A percentile compares a stretch with the other conserved stretches of the same genome.
phyloP scores from a whole-genome alignment of 148 eudicot genomes.

The Nepenthes mirabilis region DNA sequence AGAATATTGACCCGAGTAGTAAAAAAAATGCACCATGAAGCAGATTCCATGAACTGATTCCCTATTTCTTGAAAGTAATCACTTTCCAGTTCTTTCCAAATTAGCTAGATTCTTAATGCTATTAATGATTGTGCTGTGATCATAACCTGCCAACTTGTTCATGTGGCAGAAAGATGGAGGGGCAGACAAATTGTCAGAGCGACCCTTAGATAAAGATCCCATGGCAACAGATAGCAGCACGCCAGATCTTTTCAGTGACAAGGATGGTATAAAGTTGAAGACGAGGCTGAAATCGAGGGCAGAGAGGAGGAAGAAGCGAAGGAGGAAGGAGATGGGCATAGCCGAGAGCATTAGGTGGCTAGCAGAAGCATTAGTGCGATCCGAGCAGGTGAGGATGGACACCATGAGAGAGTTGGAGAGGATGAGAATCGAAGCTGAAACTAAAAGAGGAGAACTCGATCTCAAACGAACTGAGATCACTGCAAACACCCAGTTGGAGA shows the following conservation, averaged over 20 bases:
- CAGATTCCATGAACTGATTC: too few relatives aligned
- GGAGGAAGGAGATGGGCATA: conserved; percentile 27
- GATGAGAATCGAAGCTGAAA: conserved; percentile 75
- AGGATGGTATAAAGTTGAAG: conserved; percentile 20
- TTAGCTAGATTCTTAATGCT: too few relatives aligned
- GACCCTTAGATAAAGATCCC: conserved; percentile 27
- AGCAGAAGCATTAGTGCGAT: conserved; percentile 56
- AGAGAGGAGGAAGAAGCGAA: conserved; percentile 22
- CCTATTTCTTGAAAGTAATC: too few relatives aligned
- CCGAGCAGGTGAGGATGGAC: conserved; percentile 64
- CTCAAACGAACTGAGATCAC: conserved; percentile 73
- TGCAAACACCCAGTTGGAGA: conserved; percentile 80
- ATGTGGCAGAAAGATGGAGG: conserved; percentile 26
- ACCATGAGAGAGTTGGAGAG: conserved; percentile 69
- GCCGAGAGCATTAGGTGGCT: conserved; percentile 70
- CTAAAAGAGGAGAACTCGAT: conserved; percentile 70
- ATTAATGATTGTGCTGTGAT: not conserved
- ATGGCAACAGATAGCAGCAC: conserved; percentile 62
- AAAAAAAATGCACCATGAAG: too few relatives aligned
- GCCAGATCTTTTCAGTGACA: conserved; percentile 47
- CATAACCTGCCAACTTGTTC: not conserved
- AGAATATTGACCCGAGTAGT: too few relatives aligned
- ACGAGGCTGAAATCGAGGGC: conserved; percentile 15
- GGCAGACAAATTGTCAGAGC: conserved; percentile 22
- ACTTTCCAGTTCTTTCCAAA: too few relatives aligned